These are phyloP conservation scores for Blastocystis sp. DNA, from an alignment of 352 stramenopile species.

Conservation along the genomic window DNA sequence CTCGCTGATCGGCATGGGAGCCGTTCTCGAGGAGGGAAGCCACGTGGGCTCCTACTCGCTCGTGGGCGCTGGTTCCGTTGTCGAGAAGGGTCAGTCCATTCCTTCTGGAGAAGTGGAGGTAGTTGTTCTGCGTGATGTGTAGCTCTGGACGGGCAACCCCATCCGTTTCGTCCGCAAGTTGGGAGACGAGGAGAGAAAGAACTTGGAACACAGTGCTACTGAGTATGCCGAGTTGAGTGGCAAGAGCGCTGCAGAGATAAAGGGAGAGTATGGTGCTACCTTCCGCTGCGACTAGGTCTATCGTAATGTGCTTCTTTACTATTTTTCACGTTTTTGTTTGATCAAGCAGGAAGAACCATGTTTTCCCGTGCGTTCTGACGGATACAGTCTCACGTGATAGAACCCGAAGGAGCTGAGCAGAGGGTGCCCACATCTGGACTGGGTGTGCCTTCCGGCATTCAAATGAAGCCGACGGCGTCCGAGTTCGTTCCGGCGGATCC, in stretches of 20 bases:
- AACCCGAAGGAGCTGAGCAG: neutral
- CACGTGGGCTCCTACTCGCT: constrained; percentile 91
- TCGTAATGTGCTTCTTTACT: constrained; percentile 66
- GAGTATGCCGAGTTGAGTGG: constrained; percentile 47
- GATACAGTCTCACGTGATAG: neutral
- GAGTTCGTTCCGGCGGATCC: neutral
- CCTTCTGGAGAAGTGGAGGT: constrained; percentile 83
- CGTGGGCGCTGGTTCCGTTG: constrained; percentile 90
- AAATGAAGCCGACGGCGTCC: constrained; percentile 37
- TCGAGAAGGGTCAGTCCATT: constrained; percentile 86
- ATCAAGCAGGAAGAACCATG: neutral
- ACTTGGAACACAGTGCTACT: constrained; percentile 57
- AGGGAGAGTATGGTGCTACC: constrained; percentile 45
- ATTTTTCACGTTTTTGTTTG: constrained; percentile 44
- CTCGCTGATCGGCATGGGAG: constrained; percentile 92
- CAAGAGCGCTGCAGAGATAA: constrained; percentile 67
- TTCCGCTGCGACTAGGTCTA: constrained; percentile 69
- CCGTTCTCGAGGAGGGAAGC: constrained; percentile 88
- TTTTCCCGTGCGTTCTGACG: neutral
- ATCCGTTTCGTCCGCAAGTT: constrained; percentile 59
- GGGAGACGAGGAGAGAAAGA: constrained; percentile 41
- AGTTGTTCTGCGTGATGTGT: neutral
- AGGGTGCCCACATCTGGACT: neutral
- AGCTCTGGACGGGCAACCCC: constrained; percentile 72
- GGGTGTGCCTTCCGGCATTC: neutral